Evolutionary conservation across 768 basidiomycete species (phyloP).

Genomic region (Hygrophorus russula): DNA sequence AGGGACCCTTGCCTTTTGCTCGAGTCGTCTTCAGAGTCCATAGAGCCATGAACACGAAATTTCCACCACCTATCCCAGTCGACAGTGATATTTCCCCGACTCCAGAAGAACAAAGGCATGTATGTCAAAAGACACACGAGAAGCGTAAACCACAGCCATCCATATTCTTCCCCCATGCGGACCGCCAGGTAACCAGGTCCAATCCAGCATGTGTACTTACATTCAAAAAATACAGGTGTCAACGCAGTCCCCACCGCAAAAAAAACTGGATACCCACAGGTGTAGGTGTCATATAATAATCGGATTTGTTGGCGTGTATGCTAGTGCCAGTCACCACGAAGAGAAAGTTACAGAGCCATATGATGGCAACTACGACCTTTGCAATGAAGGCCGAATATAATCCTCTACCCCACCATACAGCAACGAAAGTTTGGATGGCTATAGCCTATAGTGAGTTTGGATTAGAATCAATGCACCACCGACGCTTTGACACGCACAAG

Average conservation of each 20-base stretch:
- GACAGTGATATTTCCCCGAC: conserved; percentile 4
- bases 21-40: not conserved
- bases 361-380: conserved; percentile 12
- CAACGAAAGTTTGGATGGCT: conserved; percentile 6
- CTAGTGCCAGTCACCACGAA: not conserved
- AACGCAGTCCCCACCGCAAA: not conserved
- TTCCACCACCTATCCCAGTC: conserved; percentile 1
- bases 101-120: conserved; percentile 7
- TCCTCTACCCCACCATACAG: conserved; percentile 6
- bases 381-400: not conserved
- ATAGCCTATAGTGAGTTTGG: not conserved
- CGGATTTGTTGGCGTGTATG: not conserved
- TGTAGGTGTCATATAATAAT: conserved; percentile 1
- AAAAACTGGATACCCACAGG: not conserved
- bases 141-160: conserved; percentile 5
- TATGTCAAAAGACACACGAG: not conserved
- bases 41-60: not conserved
- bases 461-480: not conserved
- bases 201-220: conserved; percentile 7
- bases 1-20: not conserved
- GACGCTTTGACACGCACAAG: not conserved
- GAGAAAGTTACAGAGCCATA: conserved; percentile 17
- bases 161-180: conserved; percentile 3
- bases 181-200: not conserved
- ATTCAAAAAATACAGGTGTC: not conserved